Conservation (phyloP, 108 stramenopile species). For the Cyclotella baltica region DNA sequence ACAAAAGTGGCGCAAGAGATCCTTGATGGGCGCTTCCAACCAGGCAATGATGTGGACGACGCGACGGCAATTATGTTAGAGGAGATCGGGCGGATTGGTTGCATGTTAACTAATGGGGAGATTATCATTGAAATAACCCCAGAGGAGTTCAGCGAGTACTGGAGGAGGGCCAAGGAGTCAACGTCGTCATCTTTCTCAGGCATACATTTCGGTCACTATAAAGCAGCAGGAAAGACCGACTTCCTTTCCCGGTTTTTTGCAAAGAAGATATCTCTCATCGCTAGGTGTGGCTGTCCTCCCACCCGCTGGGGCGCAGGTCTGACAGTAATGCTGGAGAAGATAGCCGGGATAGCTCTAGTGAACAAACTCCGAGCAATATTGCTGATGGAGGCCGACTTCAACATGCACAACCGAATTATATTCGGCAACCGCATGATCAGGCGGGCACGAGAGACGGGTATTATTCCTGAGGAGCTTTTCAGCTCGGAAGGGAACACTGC, state of each 20-base stretch:
- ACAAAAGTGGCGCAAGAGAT: neutral
- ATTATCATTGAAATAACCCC: neutral
- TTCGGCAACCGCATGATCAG: slow-evolving; percentile 10
- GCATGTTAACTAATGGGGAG: neutral
- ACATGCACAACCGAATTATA: slow-evolving; percentile 7
- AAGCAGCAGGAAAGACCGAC: slow-evolving; percentile 14
- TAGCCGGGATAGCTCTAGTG: neutral
- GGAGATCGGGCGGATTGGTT: neutral
- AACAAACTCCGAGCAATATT: slow-evolving; percentile 23
- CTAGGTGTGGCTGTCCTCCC: neutral
- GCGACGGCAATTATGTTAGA: neutral
- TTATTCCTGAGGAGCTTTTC: slow-evolving; percentile 3
- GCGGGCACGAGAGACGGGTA: neutral
- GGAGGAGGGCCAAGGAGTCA: neutral
- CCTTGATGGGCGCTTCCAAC: too few species aligned
- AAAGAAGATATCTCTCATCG: neutral
- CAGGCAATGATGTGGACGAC: too few species aligned
- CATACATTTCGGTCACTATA: slow-evolving; percentile 15
- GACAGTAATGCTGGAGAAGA: slow-evolving; percentile 22
- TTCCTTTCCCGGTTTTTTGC: slow-evolving; percentile 7
- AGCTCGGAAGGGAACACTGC: neutral
- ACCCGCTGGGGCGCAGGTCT: neutral
- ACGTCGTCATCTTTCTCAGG: slow-evolving; percentile 23
- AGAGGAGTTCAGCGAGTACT: slow-evolving; percentile 9
- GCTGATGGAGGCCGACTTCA: slow-evolving; percentile 27